These are phyloP conservation scores for Lumnitzera racemosa DNA, from an alignment of 345 rosid species.

Conservation along the genomic window DNA sequence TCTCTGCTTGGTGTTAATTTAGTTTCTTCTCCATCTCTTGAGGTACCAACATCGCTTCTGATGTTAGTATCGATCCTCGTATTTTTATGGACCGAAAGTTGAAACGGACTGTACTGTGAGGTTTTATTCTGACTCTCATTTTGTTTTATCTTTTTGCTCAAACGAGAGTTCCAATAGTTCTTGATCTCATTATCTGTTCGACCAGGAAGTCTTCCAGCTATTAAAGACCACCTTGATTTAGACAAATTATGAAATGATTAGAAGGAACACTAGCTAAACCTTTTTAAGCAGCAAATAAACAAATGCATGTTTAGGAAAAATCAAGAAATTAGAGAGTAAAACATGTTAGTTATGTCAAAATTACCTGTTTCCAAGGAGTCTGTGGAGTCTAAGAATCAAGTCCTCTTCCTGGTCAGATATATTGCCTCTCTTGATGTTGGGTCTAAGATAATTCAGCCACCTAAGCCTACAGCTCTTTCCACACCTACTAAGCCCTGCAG, in stretches of 20 bases:
- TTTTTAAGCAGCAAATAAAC: not conserved
- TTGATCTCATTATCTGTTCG: constrained; percentile 49
- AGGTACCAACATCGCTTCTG: not conserved
- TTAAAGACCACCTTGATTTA: constrained; percentile 42
- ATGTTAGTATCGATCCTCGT: not conserved
- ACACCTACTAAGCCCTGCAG: constrained; percentile 35
- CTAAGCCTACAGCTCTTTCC: constrained; percentile 56
- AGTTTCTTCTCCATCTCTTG: constrained; percentile 2
- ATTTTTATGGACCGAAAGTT: constrained; percentile 2
- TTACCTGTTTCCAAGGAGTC: constrained; percentile 50
- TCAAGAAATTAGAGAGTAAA: not conserved
- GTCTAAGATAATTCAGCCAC: constrained; percentile 59
- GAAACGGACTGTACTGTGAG: constrained; percentile 2
- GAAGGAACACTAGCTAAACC: not conserved
- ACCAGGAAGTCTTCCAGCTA: constrained; percentile 51
- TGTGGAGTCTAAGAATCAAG: constrained; percentile 45
- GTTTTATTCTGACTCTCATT: constrained; percentile 14
- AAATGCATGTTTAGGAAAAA: not conserved
- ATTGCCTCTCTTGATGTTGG: constrained; percentile 49
- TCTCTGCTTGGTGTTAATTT: constrained; percentile 9
- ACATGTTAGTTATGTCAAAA: not conserved
- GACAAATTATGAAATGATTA: not conserved
- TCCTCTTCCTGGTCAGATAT: constrained; percentile 56
- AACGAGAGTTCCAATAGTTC: constrained; percentile 49
- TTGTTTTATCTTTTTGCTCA: constrained; percentile 35